Evolutionary conservation across 2,329 filamentous ascomycete genomes (phyloP), one percentile per base, ranked within the genome.

Genomic region (Ploettnerulaceae sp.): DNA sequence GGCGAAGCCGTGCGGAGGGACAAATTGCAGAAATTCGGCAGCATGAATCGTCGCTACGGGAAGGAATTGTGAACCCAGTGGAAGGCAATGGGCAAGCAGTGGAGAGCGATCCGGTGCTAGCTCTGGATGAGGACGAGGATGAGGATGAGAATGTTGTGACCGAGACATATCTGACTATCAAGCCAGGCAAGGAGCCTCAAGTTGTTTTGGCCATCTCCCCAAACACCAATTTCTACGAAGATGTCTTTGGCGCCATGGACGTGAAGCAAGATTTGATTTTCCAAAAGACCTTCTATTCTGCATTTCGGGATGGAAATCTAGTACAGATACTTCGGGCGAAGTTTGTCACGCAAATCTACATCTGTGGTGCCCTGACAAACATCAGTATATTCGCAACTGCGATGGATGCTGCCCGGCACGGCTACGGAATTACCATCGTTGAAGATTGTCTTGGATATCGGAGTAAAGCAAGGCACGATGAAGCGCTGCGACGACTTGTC

Each of bases 381-480:
- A 72, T 94, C 26, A 90, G 89, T 24, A 82, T 97, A 36, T 89
- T 93, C 62, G 91, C 93, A 6, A 96, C 91, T 1, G 89, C 89
- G 3, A 74, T 95, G 53, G 93, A 96, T 61, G 93, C 91, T 8
- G 90, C 88, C 1, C 79, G 85, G 15, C 86, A 96, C 65, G 93
- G 90, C 4, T 82, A 95, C 60, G 74, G 80, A n/a, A 88, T 96
- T 60, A 93, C 86, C 4, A 71, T 97, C 9, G 71, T 97, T 29
- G 83, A 93, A 42, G 89, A 97, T 64, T 96, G 90, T 64, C 80
- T 95, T 45, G 90, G 89, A 8, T 95, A 84, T 61, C 80, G 87
- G 36, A 81, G 73, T 57, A 77, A 81, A 48, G 66, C 71, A 14
- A 79, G 88, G 33, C 89, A 95, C 47, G 63, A 64, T 15, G 63